These are phyloP conservation scores for Cordyceps militaris DNA, from an alignment of 2,329 filamentous ascomycete species.

Conservation along the genomic window DNA sequence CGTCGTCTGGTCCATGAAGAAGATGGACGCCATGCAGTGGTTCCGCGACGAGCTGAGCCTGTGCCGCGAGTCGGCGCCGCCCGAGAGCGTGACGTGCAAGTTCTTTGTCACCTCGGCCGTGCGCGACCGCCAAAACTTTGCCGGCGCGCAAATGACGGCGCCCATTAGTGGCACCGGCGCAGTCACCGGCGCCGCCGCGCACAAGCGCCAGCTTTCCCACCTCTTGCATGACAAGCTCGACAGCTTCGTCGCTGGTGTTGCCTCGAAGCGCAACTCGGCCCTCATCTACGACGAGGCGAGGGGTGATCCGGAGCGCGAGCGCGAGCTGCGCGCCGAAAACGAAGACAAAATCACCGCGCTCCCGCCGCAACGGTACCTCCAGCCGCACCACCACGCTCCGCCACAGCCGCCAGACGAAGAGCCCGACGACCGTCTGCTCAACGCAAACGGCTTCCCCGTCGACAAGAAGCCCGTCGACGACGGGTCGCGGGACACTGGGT, in stretches of 20 bases:
- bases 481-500: constrained; percentile 31
- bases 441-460: constrained; percentile 41
- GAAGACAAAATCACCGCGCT: constrained; percentile 80
- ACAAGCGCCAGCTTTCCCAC: constrained; percentile 57
- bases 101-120: constrained; percentile 81
- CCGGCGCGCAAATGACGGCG: constrained; percentile 36
- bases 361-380: constrained; percentile 59
- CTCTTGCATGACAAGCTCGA: constrained; percentile 81
- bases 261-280: constrained; percentile 78
- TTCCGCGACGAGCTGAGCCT: constrained; percentile 92
- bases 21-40: constrained; percentile 93
- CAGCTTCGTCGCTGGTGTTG: constrained; percentile 79
- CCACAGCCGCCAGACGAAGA: constrained; percentile 21
- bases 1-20: constrained; percentile 89
- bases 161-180: constrained; percentile 30
- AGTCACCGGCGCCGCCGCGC: neutral
- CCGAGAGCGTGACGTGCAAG: constrained; percentile 83
- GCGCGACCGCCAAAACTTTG: constrained; percentile 23
- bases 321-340: constrained; percentile 71
- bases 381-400: constrained; percentile 31
- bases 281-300: constrained; percentile 75
- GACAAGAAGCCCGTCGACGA: constrained; percentile 32
- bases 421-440: constrained; percentile 41
- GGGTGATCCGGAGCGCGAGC: constrained; percentile 71
- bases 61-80: constrained; percentile 81